A percentile compares a stretch with the other conserved stretches of the same genome.
These are phyloP conservation scores for Diatrype stigma DNA, from an alignment of 2,329 filamentous ascomycete species.

Conservation along the genomic window DNA sequence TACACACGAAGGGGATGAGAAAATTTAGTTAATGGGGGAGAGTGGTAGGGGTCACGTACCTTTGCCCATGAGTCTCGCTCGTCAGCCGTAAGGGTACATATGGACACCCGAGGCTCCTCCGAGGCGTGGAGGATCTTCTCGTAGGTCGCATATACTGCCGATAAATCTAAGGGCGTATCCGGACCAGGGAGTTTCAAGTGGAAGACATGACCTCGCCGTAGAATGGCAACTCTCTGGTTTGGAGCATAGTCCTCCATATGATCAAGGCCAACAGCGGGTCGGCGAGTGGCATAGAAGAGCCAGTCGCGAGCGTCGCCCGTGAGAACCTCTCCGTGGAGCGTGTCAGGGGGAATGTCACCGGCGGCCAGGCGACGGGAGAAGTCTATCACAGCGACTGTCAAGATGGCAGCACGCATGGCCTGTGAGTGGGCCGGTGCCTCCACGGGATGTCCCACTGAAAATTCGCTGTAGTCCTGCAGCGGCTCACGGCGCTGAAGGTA, in stretches of 20 bases:
- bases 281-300: constrained; percentile 11
- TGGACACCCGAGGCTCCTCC: background rate
- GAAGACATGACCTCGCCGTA: constrained; percentile 14
- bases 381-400: constrained; percentile 9
- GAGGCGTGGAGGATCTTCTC: constrained; percentile 6
- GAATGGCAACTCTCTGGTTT: constrained; percentile 8
- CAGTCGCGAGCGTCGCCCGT: constrained; percentile 6
- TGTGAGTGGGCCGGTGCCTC: constrained; percentile 10
- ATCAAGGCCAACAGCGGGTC: constrained; percentile 5
- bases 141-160: constrained; percentile 5
- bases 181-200: constrained; percentile 2
- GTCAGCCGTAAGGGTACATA: constrained; percentile 12
- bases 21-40: too few relatives aligned
- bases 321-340: constrained; percentile 2
- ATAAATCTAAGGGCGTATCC: background rate
- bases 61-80: constrained; percentile 12
- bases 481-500: constrained; percentile 12
- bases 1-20: background rate
- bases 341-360: constrained; percentile 2
- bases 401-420: constrained; percentile 7
- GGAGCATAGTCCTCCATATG: constrained; percentile 1
- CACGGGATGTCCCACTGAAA: constrained; percentile 8
- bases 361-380: constrained; percentile 6
- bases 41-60: constrained; percentile 3
- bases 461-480: constrained; percentile 8